phyloP scores from a whole-genome alignment of 148 eudicot species.

The Pharnaceum exiguum region DNA sequence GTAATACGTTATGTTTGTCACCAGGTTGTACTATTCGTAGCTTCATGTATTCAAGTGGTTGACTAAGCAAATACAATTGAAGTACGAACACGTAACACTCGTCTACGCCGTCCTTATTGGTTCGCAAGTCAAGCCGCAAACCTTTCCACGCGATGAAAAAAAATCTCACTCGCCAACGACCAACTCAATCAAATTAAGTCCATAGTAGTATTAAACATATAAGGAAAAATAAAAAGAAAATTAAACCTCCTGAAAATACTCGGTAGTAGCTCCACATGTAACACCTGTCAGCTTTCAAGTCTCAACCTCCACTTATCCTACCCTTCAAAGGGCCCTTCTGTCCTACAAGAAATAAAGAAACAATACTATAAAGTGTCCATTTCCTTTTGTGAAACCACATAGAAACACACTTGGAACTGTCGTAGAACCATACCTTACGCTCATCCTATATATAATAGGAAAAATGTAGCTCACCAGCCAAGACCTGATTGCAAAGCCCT shows the following conservation, averaged over 20 bases:
- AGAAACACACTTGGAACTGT: slow-evolving; percentile 52
- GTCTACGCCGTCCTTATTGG: neutral
- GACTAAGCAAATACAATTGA: neutral
- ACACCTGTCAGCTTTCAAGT: too few relatives aligned
- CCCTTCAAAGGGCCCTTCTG: too few relatives aligned
- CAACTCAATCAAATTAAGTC: neutral
- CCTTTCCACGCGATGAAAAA: slow-evolving; percentile 12
- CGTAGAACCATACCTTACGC: slow-evolving; percentile 25
- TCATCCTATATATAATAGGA: neutral
- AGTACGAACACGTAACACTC: slow-evolving; percentile 2
- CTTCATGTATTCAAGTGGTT: neutral
- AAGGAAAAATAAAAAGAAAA: slow-evolving; percentile 11
- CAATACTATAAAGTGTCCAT: slow-evolving; percentile 7
- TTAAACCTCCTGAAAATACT: too few relatives aligned
- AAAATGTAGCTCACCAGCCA: too few relatives aligned
- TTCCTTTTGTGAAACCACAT: slow-evolving; percentile 25
- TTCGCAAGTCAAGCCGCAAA: slow-evolving; percentile 21
- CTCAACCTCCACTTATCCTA: too few relatives aligned
- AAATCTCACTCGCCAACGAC: neutral
- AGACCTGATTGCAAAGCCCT: too few relatives aligned
- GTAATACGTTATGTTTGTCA: too few relatives aligned
- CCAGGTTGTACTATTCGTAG: too few relatives aligned
- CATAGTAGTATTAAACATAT: neutral
- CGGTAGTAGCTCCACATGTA: too few relatives aligned
- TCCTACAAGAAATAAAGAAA: slow-evolving; percentile 5